These are phyloP conservation scores for Nicotiana benthamiana DNA, from an alignment of 257 asterid genomes.

Conservation along the genomic window DNA sequence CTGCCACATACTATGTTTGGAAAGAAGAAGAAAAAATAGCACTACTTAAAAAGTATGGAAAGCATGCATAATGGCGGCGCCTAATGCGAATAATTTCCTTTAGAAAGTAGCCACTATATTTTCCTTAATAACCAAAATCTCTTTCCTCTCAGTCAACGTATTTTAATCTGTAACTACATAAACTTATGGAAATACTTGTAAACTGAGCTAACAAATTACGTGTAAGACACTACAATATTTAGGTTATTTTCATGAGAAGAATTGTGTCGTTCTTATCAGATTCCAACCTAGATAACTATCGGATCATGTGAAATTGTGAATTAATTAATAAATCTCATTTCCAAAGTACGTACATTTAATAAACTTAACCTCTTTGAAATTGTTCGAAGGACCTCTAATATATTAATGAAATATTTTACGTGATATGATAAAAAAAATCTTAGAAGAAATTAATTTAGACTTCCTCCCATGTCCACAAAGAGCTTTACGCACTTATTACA, in stretches of 20 bases:
- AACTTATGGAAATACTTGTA: background rate
- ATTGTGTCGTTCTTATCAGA: background rate
- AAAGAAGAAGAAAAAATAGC: background rate
- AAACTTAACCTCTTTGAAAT: background rate
- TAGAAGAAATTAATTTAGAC: too few species aligned
- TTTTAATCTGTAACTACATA: background rate
- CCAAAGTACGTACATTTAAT: background rate
- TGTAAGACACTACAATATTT: background rate
- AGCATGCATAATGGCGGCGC: background rate
- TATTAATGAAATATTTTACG: too few species aligned
- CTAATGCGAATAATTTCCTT: background rate
- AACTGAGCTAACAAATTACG: background rate
- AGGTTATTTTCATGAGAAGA: background rate
- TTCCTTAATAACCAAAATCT: background rate
- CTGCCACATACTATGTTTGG: conserved; percentile 5
- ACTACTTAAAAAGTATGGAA: background rate
- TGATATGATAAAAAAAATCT: background rate
- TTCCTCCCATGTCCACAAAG: too few species aligned
- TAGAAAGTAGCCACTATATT: background rate
- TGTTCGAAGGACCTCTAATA: background rate
- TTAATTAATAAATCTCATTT: background rate
- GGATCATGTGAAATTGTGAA: background rate
- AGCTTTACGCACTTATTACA: too few species aligned
- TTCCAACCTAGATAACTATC: too few species aligned
- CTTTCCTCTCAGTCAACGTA: background rate